Percentiles rank a stretch among this genome's conserved stretches.
Evolutionary conservation across 108 stramenopile species (phyloP).

Genomic region (Cyclostephanos invisitatus): DNA sequence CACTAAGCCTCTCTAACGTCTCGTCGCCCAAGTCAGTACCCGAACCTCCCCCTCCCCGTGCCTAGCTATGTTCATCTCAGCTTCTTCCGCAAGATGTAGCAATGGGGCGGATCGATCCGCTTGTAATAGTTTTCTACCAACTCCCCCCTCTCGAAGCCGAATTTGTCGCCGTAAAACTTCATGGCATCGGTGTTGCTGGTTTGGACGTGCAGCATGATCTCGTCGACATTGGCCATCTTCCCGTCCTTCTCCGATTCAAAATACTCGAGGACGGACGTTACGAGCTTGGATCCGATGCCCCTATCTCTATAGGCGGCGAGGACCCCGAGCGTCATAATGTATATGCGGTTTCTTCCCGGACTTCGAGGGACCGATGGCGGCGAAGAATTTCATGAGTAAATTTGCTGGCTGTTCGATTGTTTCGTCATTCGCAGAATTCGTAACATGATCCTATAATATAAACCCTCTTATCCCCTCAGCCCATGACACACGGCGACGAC

Average conservation of each 20-base stretch:
- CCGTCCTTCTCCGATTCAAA: constrained; percentile 50
- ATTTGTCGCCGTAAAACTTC: constrained; percentile 83
- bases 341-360: constrained; percentile 59
- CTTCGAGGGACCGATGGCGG: constrained; percentile 9
- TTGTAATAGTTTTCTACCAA: constrained; percentile 96
- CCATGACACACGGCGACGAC: no score
- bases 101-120: constrained; percentile 96
- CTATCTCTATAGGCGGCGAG: constrained; percentile 91
- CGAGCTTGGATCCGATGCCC: constrained; percentile 88
- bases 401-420: no score
- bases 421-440: no score
- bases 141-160: constrained; percentile 90
- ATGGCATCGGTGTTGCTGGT: constrained; percentile 93
- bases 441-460: constrained; percentile 1
- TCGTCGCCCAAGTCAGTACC: background rate
- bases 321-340: constrained; percentile 98
- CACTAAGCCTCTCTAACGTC: background rate
- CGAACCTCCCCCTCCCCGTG: background rate
- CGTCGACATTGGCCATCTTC: constrained; percentile 54
- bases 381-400: no score
- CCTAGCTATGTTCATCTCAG: constrained; percentile 37
- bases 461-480: background rate
- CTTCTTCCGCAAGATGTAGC: constrained; percentile 90
- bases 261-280: constrained; percentile 80
- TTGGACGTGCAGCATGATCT: constrained; percentile 95